Evolutionary conservation across 805 yeast genomes (phyloP), one percentile per base, ranked within the genome.

Genomic region (Candida patagonica): DNA sequence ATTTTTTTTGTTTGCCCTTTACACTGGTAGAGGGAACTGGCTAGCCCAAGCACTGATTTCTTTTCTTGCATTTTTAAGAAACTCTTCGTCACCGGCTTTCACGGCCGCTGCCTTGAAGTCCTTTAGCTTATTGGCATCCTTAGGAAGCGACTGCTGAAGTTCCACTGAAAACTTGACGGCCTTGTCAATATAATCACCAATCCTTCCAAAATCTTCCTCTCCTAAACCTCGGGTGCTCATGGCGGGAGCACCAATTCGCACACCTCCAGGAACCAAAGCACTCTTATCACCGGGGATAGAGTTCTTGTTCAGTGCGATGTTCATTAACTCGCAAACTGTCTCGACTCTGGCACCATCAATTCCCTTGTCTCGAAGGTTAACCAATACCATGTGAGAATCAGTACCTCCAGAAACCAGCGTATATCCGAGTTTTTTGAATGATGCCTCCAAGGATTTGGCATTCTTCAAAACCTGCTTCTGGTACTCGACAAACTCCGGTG

Each of bases 311-410:
- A 87, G 76, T 30, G 97, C 96, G 60, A 92, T 86, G 74, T 89
- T 88, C 56, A 84, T 78, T 60, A 81, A 78, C 69, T 92, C 98
- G 62, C 92, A 83, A 35, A 89, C 88, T 46, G 95, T 79, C 70
- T 88, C 97, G 46, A 88, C 81, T 68, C 97, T 81, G 38, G 97
- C 96, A 65, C 97, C 97, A 61, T 88, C 97, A 47, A 89, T 81
- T 47, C 82, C 80, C 70, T 84, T 82, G 57, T 81, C 84, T 67
- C 88, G 80, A 63, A 89, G 77, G 48, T 83, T 80, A 45, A 92
- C 86, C 52, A 92, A 73, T 43, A 92, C 89, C 83, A 92, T 82
- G 68, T 92, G 98, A 43, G 96, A 81, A 67, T 92, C 97, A 40
- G 98, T 92, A 60, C 98, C 98, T 56, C 78, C 80, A 40, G 95